Evolutionary conservation across 345 rosid genomes (phyloP), one percentile per base, ranked within the genome.

Genomic region (Camelina laxa): DNA sequence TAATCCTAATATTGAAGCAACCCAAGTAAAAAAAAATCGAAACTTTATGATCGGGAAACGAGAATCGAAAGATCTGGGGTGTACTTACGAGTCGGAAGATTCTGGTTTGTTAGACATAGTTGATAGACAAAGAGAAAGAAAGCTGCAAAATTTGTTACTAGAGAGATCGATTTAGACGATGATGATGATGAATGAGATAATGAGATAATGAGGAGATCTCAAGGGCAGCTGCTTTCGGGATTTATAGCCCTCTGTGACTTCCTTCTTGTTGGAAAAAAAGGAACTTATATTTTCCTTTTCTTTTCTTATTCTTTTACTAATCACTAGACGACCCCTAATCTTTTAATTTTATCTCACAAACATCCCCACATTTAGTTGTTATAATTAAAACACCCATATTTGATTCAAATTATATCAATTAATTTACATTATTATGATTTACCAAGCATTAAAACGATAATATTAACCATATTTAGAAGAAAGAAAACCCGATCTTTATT

Each of bases 31-130:
- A n/a, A n/a, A 1, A 68, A 36, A 56, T 27, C 56, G 13, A 69
- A 69, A 61, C 57, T 61, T 62, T 38, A 8, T 63, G 42, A 53
- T 48, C 14, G 21, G 42, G 15, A 9, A 30, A 22, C 20, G 14
- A 47, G 22, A 73, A 35, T 15, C 8, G 38, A 48, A 27, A 85
- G 87, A 87, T 84, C 91, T 78, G 79, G 79, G 60, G 71, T n/a
- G 73, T 21, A 66, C 90, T 81, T 82, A 93, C 98, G 97, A 69
- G 83, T 86, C 95, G 20, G 98, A 90, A 9, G 98, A 86, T 84
- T 93, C 97, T 1, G 95, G 86, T 78, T 90, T 87, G 75, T 81
- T 80, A 45, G 92, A 41, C 97, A 93, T 93, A 79, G 80, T 54
- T 21, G 27, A 27, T 53, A 19, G 49, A 67, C 4, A 75, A 48